Evolutionary conservation across 257 asterid genomes (phyloP).

Genomic region (Voacanga thouarsii): DNA sequence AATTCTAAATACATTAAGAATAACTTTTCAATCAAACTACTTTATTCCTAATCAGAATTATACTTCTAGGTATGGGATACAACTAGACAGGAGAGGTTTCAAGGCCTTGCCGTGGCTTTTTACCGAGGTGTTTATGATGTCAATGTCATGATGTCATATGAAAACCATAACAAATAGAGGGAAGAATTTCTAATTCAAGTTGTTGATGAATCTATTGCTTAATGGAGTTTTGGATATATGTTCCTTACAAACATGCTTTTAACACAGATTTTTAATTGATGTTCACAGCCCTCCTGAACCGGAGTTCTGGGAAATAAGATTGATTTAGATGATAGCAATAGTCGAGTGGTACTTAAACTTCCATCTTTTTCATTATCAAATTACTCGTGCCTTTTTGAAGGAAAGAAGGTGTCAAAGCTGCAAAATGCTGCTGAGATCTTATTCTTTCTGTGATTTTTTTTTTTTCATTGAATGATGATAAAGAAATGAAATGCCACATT

Average conservation of each 20-base stretch:
- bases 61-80: constrained; percentile 60
- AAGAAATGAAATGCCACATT: too few species aligned
- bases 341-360: constrained; percentile 48
- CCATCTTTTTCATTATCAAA: constrained; percentile 3
- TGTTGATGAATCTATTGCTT: not conserved
- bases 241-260: not conserved
- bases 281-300: constrained; percentile 56
- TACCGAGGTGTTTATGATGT: constrained; percentile 62
- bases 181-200: constrained; percentile 72
- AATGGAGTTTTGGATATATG: not conserved
- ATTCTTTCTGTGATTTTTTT: too few species aligned
- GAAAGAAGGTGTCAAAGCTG: not conserved
- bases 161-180: constrained; percentile 58
- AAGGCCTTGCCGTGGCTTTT: constrained; percentile 72
- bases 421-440: not conserved
- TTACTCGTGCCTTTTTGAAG: not conserved
- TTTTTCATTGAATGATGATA: too few species aligned
- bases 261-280: constrained; percentile 1
- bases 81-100: constrained; percentile 73
- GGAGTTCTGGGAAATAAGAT: constrained; percentile 61
- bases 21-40: too few species aligned
- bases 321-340: constrained; percentile 62
- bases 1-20: too few species aligned
- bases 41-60: too few species aligned
- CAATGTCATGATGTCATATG: constrained; percentile 49